Conservation (phyloP, 2,329 filamentous ascomycete species). For the Metarhizium album region DNA sequence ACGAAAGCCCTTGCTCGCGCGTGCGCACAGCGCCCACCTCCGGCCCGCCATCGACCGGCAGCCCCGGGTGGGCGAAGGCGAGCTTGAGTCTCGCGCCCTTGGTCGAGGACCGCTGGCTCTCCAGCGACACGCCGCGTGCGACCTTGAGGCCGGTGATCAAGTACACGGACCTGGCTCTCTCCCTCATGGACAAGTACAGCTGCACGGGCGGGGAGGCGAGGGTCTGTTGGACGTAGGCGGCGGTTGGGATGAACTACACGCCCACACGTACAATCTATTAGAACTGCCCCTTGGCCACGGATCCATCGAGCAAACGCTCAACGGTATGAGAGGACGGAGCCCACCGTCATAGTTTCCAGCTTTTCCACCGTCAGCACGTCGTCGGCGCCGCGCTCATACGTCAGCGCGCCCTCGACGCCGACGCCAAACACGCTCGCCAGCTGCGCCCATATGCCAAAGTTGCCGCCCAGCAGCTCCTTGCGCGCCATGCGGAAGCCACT, state of each 20-base stretch:
- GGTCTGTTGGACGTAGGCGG: neutral
- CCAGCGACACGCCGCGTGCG: neutral
- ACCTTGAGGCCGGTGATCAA: neutral
- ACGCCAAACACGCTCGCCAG: neutral
- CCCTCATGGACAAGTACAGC: neutral
- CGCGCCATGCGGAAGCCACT: neutral
- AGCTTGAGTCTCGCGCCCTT: too few relatives aligned
- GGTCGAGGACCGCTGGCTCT: too few relatives aligned
- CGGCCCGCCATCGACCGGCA: too few relatives aligned
- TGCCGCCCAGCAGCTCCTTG: neutral
- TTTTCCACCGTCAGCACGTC: neutral
- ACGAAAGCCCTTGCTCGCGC: too few relatives aligned
- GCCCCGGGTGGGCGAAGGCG: too few relatives aligned
- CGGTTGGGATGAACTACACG: neutral
- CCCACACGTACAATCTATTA: too few relatives aligned
- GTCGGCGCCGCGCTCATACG: neutral
- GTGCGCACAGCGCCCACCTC: too few relatives aligned
- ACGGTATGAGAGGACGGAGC: too few relatives aligned
- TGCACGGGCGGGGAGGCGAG: neutral
- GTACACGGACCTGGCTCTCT: neutral
- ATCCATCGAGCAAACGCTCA: too few relatives aligned
- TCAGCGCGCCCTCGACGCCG: neutral
- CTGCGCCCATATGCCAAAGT: neutral
- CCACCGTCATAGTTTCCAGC: neutral
- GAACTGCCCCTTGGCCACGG: too few relatives aligned